Evolutionary conservation across 2,329 filamentous ascomycete species (phyloP).

Genomic region (Xylaria sp.): DNA sequence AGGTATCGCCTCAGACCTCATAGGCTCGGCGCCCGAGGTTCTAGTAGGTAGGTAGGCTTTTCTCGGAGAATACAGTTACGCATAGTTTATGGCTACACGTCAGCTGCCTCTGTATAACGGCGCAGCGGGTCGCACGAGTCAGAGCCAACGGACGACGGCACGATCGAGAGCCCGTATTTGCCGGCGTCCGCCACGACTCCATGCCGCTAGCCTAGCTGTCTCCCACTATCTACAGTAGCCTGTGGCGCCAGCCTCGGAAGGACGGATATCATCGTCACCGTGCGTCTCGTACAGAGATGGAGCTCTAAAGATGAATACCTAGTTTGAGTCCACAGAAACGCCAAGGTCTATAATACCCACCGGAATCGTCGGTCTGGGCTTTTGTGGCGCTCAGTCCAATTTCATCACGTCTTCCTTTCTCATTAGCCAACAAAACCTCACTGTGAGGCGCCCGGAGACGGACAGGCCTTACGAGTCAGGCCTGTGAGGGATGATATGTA

Average conservation of each 20-base stretch:
- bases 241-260: slow-evolving; percentile 21
- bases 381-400: slow-evolving; percentile 4
- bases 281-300: slow-evolving; percentile 16
- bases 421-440: background rate
- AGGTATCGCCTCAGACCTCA: background rate
- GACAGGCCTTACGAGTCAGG: slow-evolving; percentile 28
- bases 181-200: slow-evolving; percentile 18
- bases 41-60: background rate
- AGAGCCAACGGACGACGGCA: slow-evolving; percentile 22
- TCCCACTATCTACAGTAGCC: background rate
- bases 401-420: background rate
- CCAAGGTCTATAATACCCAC: background rate
- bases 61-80: background rate
- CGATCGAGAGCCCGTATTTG: slow-evolving; percentile 16
- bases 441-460: slow-evolving; percentile 11
- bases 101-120: slow-evolving; percentile 23
- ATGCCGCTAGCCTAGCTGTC: slow-evolving; percentile 10
- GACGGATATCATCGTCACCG: slow-evolving; percentile 17
- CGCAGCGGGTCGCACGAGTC: slow-evolving; percentile 34
- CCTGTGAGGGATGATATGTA: background rate
- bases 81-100: slow-evolving; percentile 28
- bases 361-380: slow-evolving; percentile 1
- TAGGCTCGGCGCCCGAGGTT: background rate
- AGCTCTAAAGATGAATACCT: background rate
- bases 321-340: background rate